Percentiles rank a stretch among this genome's conserved stretches.
These are phyloP conservation scores for Eucommia ulmoides DNA, from an alignment of 257 asterid species.

Conservation along the genomic window DNA sequence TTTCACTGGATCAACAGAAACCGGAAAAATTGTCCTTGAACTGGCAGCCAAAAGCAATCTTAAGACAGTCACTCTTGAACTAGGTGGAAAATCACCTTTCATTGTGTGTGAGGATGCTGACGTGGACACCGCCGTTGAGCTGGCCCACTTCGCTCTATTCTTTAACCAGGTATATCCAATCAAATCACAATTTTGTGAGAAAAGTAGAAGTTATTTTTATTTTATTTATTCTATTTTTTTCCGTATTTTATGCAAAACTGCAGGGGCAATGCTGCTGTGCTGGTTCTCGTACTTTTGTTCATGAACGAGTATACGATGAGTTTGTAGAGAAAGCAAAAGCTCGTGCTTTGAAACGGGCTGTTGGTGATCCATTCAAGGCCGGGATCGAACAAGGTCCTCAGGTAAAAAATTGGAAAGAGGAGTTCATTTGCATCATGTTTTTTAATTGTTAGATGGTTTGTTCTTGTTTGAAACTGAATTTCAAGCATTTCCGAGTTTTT, in stretches of 20 bases:
- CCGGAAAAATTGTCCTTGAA: conserved; percentile 63
- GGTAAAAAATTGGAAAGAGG: no score
- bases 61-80: conserved; percentile 92
- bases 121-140: conserved; percentile 79
- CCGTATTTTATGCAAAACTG: conserved; percentile 3
- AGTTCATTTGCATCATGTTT: no score
- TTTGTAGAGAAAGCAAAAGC: conserved; percentile 72
- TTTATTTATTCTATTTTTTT: no score
- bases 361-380: conserved; percentile 90
- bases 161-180: conserved; percentile 66
- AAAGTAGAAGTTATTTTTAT: no score
- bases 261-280: conserved; percentile 99
- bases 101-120: conserved; percentile 97
- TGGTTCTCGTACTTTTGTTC: conserved; percentile 83
- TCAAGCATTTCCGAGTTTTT: no score
- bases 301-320: conserved; percentile 78
- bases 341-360: conserved; percentile 58
- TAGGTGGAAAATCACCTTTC: conserved; percentile 97
- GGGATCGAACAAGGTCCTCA: conserved; percentile 96
- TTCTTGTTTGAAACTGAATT: no score
- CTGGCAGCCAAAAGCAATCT: conserved; percentile 87
- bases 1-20: conserved; percentile 91
- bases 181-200: no score
- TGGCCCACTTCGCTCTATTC: conserved; percentile 83
- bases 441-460: no score